phyloP scores from a whole-genome alignment of 2,329 filamentous ascomycete species.

The Chaetomium sp. region DNA sequence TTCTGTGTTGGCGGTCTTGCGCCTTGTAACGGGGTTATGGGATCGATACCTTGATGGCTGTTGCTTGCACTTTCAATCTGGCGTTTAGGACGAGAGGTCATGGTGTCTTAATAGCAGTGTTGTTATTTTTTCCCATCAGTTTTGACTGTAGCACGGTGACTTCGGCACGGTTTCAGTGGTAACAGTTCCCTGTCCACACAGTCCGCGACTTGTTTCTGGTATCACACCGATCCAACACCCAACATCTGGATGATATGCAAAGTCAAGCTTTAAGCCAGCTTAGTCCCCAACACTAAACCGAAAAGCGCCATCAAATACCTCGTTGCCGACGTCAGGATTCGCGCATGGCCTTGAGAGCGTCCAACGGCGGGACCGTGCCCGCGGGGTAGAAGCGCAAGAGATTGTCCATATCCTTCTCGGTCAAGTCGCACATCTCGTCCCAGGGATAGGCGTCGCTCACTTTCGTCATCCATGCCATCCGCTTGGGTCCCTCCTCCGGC shows the following conservation, averaged over 20 bases:
- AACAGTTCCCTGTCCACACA: background rate
- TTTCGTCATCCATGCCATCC: constrained; percentile 94
- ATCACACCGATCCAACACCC: background rate
- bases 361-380: constrained; percentile 58
- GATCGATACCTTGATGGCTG: constrained; percentile 2
- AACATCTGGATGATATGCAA: background rate
- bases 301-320: constrained; percentile 63
- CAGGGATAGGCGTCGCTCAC: constrained; percentile 87
- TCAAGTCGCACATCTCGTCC: constrained; percentile 81
- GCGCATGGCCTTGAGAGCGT: constrained; percentile 58
- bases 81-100: background rate
- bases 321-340: constrained; percentile 47
- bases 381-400: constrained; percentile 74
- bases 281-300: constrained; percentile 57
- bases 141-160: background rate
- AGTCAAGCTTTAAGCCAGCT: background rate
- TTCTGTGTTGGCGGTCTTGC: background rate
- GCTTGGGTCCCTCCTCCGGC: constrained; percentile 73
- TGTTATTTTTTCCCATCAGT: background rate
- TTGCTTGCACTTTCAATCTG: background rate
- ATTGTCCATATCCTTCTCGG: constrained; percentile 79
- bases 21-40: background rate
- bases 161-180: background rate
- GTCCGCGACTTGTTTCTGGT: background rate
- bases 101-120: background rate